A percentile compares a stretch with the other conserved stretches of the same genome.
Evolutionary conservation across 2,329 filamentous ascomycete species (phyloP).

Genomic region (Clonostachys byssicola): DNA sequence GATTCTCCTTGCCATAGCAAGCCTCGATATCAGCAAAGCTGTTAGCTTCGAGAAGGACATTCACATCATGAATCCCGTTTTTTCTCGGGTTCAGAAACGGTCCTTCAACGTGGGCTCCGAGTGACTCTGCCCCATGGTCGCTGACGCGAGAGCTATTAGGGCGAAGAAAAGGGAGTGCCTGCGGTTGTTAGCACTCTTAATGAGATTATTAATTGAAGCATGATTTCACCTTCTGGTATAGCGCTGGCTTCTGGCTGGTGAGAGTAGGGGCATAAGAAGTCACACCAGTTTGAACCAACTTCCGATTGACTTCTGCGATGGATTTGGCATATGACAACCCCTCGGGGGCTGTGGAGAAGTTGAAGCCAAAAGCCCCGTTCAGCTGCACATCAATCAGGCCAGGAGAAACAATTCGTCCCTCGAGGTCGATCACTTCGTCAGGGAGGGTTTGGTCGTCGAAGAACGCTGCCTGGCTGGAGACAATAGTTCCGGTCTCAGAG

Average conservation of each 20-base stretch:
- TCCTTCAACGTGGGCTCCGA: conserved; percentile 88
- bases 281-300: conserved; percentile 73
- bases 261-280: conserved; percentile 86
- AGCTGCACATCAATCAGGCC: conserved; percentile 90
- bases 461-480: conserved; percentile 63
- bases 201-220: neutral
- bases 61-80: conserved; percentile 81
- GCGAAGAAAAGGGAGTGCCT: conserved; percentile 71
- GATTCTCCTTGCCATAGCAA: conserved; percentile 71
- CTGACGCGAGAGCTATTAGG: conserved; percentile 63
- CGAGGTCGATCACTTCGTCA: conserved; percentile 72
- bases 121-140: conserved; percentile 73
- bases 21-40: conserved; percentile 61
- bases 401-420: conserved; percentile 77
- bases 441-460: conserved; percentile 67
- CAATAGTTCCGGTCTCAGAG: conserved; percentile 74
- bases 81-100: conserved; percentile 81
- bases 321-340: conserved; percentile 65
- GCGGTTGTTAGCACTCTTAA: neutral
- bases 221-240: conserved; percentile 67
- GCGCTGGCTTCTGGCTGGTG: conserved; percentile 73
- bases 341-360: conserved; percentile 77
- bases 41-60: conserved; percentile 63
- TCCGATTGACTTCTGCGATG: conserved; percentile 66
- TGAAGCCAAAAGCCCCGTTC: conserved; percentile 89